Evolutionary conservation across 352 stramenopile species (phyloP).

Genomic region (Blastocystis sp.): DNA sequence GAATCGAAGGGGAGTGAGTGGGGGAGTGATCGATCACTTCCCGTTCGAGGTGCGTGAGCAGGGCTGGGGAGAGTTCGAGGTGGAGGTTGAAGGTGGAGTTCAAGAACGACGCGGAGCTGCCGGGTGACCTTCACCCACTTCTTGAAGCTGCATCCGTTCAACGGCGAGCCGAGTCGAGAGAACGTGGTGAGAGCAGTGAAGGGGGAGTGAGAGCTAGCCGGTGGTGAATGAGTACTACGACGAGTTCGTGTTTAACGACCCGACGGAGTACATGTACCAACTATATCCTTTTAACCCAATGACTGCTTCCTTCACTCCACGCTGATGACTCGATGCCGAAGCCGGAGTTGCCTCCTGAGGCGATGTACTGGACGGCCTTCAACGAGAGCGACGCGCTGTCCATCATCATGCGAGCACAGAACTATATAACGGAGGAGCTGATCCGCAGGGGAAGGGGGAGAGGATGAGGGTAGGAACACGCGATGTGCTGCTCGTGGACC

Average conservation of each 20-base stretch:
- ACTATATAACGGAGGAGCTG: conserved; percentile 59
- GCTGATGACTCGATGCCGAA: conserved; percentile 47
- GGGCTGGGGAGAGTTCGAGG: conserved; percentile 61
- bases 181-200: neutral
- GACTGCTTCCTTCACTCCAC: conserved; percentile 9
- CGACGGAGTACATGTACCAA: conserved; percentile 62
- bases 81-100: conserved; percentile 65
- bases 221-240: conserved; percentile 62
- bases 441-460: neutral
- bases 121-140: conserved; percentile 51
- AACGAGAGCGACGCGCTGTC: conserved; percentile 36
- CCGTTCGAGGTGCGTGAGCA: conserved; percentile 61
- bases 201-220: neutral
- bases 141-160: conserved; percentile 47
- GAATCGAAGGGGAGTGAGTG: neutral
- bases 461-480: conserved; percentile 1
- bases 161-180: conserved; percentile 48
- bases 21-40: conserved; percentile 54
- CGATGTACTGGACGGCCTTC: conserved; percentile 40
- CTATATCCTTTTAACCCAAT: conserved; percentile 52
- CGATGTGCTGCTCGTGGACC: neutral
- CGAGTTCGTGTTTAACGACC: conserved; percentile 63
- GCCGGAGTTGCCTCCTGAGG: conserved; percentile 3
- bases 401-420: conserved; percentile 59
- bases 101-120: conserved; percentile 32